A percentile compares a stretch with the other conserved stretches of the same genome.
These are phyloP conservation scores for Lachnellula willkommii DNA, from an alignment of 2,329 filamentous ascomycete genomes.

Conservation along the genomic window DNA sequence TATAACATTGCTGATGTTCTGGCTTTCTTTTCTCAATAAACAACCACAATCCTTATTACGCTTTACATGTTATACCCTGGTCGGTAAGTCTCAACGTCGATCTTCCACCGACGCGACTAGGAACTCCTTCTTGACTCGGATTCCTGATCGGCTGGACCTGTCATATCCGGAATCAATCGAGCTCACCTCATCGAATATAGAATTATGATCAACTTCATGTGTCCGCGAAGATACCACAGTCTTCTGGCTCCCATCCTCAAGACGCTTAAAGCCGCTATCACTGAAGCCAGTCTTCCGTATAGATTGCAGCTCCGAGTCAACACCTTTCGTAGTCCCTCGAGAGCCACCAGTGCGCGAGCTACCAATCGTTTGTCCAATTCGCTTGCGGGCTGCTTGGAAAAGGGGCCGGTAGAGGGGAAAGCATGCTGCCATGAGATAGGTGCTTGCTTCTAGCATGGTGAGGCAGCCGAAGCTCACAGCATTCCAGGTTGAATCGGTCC, in stretches of 20 bases:
- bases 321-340: background rate
- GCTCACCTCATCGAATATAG: too few species aligned
- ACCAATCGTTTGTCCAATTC: background rate
- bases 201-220: too few species aligned
- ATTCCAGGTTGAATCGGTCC: background rate
- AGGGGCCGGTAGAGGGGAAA: background rate
- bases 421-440: background rate
- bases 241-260: background rate
- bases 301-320: background rate
- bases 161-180: too few species aligned
- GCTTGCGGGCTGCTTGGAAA: background rate
- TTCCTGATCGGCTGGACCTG: too few species aligned
- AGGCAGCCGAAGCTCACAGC: background rate
- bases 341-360: background rate
- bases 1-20: too few species aligned
- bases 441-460: constrained; percentile 1
- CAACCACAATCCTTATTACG: too few species aligned
- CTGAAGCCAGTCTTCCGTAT: background rate
- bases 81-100: too few species aligned
- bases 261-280: background rate
- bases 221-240: too few species aligned
- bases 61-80: too few species aligned
- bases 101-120: too few species aligned
- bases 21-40: too few species aligned
- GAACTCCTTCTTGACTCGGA: too few species aligned